Evolutionary conservation across 495 filamentous ascomycete species (phyloP).

Genomic region (Glonium stellatum): DNA sequence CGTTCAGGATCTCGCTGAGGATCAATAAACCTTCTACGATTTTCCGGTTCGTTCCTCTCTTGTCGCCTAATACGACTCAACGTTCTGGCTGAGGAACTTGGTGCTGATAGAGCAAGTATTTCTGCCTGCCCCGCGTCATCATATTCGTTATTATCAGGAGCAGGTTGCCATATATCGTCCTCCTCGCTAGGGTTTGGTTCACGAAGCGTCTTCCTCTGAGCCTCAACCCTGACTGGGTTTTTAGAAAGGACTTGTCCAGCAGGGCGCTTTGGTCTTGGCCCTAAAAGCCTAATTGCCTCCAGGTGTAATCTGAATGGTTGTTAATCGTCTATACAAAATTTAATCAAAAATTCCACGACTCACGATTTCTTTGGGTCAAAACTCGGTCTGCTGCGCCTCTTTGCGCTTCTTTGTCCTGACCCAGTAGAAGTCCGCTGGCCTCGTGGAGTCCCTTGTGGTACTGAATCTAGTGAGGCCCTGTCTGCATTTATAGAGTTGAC

Average conservation of each 20-base stretch:
- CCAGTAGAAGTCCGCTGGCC: not conserved
- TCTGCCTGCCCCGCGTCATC: not conserved
- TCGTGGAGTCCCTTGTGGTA: not conserved
- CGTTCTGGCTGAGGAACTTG: conserved; percentile 13
- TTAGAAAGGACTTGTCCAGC: too few species aligned
- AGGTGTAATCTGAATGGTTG: not conserved
- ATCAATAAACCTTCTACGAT: conserved; percentile 35
- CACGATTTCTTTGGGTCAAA: not conserved
- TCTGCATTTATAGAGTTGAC: too few species aligned
- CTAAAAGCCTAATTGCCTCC: not conserved
- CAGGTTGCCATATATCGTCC: conserved; percentile 2
- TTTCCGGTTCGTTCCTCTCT: conserved; percentile 30
- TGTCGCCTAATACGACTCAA: conserved; percentile 14
- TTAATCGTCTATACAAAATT: not conserved
- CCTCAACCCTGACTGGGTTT: not conserved
- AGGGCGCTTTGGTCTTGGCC: not conserved
- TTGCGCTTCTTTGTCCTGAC: not conserved
- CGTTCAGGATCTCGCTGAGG: conserved; percentile 34
- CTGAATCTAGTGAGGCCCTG: too few species aligned
- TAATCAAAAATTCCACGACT: not conserved
- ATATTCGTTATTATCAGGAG: conserved; percentile 1
- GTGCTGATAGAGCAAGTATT: conserved; percentile 2
- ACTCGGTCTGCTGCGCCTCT: not conserved
- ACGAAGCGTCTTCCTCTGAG: too few species aligned
- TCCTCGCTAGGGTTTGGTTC: not conserved